Base-by-base conservation (phyloP, 345 rosid species). In the Zanthoxylum bungeanum region DNA sequence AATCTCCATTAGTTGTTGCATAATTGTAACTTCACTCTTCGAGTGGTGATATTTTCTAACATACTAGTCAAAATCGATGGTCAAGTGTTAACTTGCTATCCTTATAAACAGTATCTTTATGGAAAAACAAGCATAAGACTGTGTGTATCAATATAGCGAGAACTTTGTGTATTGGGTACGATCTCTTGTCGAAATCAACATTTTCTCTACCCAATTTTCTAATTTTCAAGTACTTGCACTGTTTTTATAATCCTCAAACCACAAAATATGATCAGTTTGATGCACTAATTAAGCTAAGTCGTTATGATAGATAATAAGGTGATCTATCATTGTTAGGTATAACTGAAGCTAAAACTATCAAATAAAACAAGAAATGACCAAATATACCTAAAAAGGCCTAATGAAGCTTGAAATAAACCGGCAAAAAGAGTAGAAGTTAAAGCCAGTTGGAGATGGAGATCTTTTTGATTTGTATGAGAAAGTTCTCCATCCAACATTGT, bases 371-470 rank as follows among this genome's bases (percentile, higher is more conserved):
- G 19, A 1, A 4, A 30, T 0, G 12, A 55, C 0, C 33, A 24
- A 11, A 55, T 55, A 25, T 76, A 86, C 91, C 88, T 84, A 46
- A 84, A 62, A 22, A 87, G 40, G 11, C 88, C 91, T 11, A 86
- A 77, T 24, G 68, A 19, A 50, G 84, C 73, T 69, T 84, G 85
- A 40, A 84, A 73, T 33, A 82, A 56, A 25, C 88, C 91, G 50
- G 87, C 81, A 31, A 82, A 78, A 51, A 82, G 78, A 4, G 88
- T 84, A 0, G 87, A 76, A 3, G 88, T 84, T 17, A 84, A 64
- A 46, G 81, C 88, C 37, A 87, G 75, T 34, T 77, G 75, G 31
- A 34, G 14, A 68, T 82, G 82, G 3, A 75, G 78, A 37, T 71
- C 24, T 7, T 70, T 70, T 28, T 84, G 1, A 9, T 77, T 51